These are phyloP conservation scores for Rubus idaeus DNA, from an alignment of 306 rosid species.

Conservation along the genomic window DNA sequence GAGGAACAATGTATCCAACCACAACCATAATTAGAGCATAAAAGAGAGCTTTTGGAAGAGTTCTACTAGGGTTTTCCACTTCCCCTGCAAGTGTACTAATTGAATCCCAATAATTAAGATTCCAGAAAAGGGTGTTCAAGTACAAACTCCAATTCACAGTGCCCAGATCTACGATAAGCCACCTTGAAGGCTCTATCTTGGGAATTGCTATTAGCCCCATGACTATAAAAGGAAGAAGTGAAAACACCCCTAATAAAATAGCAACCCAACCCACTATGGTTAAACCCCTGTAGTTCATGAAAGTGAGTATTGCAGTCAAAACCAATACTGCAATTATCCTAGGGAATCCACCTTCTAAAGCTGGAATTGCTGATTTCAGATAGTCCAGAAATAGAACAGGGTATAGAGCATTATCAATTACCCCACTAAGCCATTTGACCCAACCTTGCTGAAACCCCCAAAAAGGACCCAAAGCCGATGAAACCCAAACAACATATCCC, in stretches of 20 bases:
- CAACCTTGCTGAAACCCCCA: conserved; percentile 77
- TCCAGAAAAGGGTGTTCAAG: conserved; percentile 69
- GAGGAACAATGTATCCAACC: conserved; percentile 57
- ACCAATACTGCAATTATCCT: conserved; percentile 41
- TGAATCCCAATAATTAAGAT: conserved; percentile 73
- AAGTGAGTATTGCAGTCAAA: conserved; percentile 52
- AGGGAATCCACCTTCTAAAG: conserved; percentile 47
- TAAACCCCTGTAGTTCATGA: conserved; percentile 63
- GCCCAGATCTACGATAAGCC: conserved; percentile 45
- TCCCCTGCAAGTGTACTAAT: conserved; percentile 70
- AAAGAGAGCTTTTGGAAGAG: conserved; percentile 63
- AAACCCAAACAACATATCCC: conserved; percentile 70
- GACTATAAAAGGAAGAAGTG: conserved; percentile 56
- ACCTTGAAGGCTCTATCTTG: conserved; percentile 47
- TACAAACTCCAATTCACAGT: conserved; percentile 58
- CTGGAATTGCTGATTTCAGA: conserved; percentile 54
- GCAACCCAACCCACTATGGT: conserved; percentile 68
- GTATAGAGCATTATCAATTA: conserved; percentile 66
- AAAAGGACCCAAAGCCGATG: conserved; percentile 64
- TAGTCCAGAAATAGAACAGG: conserved; percentile 64
- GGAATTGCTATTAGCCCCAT: conserved; percentile 64
- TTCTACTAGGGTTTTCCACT: conserved; percentile 51
- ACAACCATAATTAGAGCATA: conserved; percentile 55
- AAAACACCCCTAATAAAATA: conserved; percentile 53
- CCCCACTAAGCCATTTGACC: conserved; percentile 76